A percentile compares a stretch with the other conserved stretches of the same genome.
phyloP scores from a whole-genome alignment of 495 filamentous ascomycete species.

The Penicillium bovifimosum region DNA sequence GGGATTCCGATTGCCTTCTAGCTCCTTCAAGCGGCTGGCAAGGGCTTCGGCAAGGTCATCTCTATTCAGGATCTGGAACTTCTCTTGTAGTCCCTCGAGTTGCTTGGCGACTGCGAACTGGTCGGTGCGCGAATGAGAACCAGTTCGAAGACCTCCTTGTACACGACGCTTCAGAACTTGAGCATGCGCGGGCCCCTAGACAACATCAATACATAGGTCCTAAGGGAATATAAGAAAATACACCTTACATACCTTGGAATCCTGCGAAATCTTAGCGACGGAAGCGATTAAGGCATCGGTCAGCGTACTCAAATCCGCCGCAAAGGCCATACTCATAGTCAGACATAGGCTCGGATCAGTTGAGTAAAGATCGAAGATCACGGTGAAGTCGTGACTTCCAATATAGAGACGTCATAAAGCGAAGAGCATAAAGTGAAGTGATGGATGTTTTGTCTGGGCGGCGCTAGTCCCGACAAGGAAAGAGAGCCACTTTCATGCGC shows the following conservation, averaged over 20 bases:
- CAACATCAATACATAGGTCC: slow-evolving; percentile 37
- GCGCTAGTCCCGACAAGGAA: slow-evolving; percentile 30
- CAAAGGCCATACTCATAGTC: slow-evolving; percentile 52
- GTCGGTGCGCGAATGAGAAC: slow-evolving; percentile 68
- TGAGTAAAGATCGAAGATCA: not conserved
- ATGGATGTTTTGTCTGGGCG: slow-evolving; percentile 14
- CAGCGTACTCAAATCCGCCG: slow-evolving; percentile 31
- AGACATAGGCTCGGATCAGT: not conserved
- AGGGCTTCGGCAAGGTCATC: slow-evolving; percentile 80
- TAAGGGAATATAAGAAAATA: slow-evolving; percentile 16
- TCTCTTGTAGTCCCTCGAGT: slow-evolving; percentile 79
- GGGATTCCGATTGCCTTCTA: slow-evolving; percentile 47
- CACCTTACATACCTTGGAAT: slow-evolving; percentile 24
- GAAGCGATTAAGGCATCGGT: slow-evolving; percentile 35
- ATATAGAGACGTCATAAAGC: slow-evolving; percentile 1
- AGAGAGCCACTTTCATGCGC: slow-evolving; percentile 17
- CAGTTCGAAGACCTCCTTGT: slow-evolving; percentile 36
- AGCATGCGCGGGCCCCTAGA: slow-evolving; percentile 27
- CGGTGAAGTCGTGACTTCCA: not conserved
- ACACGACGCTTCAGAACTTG: slow-evolving; percentile 26
- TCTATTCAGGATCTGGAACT: slow-evolving; percentile 71
- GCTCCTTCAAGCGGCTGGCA: slow-evolving; percentile 52
- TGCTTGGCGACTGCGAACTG: slow-evolving; percentile 77
- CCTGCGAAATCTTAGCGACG: slow-evolving; percentile 20
- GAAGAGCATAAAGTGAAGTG: slow-evolving; percentile 7